Evolutionary conservation across 2,329 filamentous ascomycete genomes (phyloP).

Genomic region (Hymenoscyphus fructigenus): DNA sequence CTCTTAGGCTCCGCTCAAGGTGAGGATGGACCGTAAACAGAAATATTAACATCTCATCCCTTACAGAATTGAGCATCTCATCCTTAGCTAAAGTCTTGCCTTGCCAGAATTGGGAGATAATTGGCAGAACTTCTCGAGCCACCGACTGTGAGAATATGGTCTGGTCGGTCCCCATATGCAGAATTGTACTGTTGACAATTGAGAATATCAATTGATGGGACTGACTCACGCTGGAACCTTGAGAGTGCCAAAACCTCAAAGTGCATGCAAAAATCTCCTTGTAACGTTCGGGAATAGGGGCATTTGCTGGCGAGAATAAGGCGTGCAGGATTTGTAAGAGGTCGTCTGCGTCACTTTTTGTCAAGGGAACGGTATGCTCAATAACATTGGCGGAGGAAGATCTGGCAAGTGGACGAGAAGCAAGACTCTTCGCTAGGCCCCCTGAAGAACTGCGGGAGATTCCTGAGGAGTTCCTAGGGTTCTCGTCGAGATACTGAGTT

Average conservation of each 20-base stretch:
- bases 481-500: conserved; percentile 43
- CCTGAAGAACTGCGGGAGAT: conserved; percentile 25
- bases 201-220: conserved; percentile 73
- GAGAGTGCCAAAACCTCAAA: conserved; percentile 60
- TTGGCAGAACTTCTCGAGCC: conserved; percentile 60
- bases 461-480: conserved; percentile 18
- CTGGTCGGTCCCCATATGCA: conserved; percentile 66
- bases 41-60: conserved; percentile 75
- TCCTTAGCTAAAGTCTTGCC: conserved; percentile 62
- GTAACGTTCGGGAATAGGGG: conserved; percentile 59
- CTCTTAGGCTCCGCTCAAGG: conserved; percentile 55
- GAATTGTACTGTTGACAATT: conserved; percentile 70
- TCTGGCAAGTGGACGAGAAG: conserved; percentile 27
- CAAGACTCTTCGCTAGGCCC: conserved; percentile 13
- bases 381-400: conserved; percentile 24
- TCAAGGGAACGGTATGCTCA: conserved; percentile 29
- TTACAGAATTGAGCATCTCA: conserved; percentile 56
- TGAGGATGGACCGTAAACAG: conserved; percentile 66
- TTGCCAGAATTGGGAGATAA: conserved; percentile 76
- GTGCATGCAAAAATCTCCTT: conserved; percentile 56
- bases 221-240: conserved; percentile 57
- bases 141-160: conserved; percentile 59
- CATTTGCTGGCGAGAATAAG: conserved; percentile 65
- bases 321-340: conserved; percentile 65
- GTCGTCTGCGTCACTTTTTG: conserved; percentile 46